These are phyloP conservation scores for Fusarium udum DNA, from an alignment of 2,329 filamentous ascomycete species.

Conservation along the genomic window DNA sequence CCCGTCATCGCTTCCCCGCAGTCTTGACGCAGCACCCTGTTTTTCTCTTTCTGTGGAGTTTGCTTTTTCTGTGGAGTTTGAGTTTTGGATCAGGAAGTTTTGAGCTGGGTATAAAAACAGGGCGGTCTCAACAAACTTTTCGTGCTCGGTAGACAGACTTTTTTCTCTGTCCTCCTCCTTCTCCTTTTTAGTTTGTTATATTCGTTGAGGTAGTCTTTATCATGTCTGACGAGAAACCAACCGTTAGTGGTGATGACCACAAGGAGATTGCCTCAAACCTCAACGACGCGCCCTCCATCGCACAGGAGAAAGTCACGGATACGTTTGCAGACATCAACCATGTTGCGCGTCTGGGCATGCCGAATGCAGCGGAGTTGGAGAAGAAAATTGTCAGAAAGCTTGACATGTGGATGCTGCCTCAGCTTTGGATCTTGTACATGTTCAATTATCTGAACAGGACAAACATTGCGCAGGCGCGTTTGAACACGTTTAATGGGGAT, in stretches of 20 bases:
- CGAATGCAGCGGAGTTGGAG: slow-evolving; percentile 12
- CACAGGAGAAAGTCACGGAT: slow-evolving; percentile 18
- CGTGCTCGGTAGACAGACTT: background rate
- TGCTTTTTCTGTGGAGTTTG: background rate
- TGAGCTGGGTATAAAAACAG: background rate
- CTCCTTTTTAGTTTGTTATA: background rate
- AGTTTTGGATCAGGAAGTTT: background rate
- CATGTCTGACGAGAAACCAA: slow-evolving; percentile 24
- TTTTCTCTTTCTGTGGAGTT: slow-evolving; percentile 8
- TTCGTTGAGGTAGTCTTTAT: background rate
- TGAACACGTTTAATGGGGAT: slow-evolving; percentile 30
- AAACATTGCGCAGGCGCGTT: slow-evolving; percentile 31
- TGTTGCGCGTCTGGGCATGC: slow-evolving; percentile 23
- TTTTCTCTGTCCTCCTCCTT: background rate
- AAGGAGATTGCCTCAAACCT: background rate
- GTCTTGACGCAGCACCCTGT: slow-evolving; percentile 12
- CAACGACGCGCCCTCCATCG: slow-evolving; percentile 1
- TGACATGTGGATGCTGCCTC: slow-evolving; percentile 29
- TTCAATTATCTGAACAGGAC: slow-evolving; percentile 36
- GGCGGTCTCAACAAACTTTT: background rate
- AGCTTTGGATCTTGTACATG: slow-evolving; percentile 37
- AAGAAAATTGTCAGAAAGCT: slow-evolving; percentile 33
- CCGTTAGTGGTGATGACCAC: background rate
- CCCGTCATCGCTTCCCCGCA: slow-evolving; percentile 10
- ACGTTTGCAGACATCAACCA: slow-evolving; percentile 17